A percentile compares a stretch with the other conserved stretches of the same genome.
Evolutionary conservation across 2,329 filamentous ascomycete species (phyloP).

Genomic region (Xylaria sp.): DNA sequence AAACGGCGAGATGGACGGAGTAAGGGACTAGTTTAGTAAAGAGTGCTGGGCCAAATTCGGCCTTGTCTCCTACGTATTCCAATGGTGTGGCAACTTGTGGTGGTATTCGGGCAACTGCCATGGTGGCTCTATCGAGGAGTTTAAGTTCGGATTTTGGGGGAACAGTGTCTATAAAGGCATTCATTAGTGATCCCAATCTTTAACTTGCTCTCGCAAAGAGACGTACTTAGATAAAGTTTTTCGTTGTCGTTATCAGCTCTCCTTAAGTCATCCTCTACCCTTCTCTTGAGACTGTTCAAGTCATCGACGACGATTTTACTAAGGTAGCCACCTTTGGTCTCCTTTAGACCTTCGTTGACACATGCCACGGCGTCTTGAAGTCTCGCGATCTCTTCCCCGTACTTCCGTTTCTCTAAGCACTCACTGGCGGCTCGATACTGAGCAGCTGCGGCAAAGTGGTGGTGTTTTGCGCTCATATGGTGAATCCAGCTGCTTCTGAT

Average conservation of each 20-base stretch:
- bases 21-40: constrained; percentile 95
- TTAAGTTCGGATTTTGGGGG: constrained; percentile 88
- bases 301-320: constrained; percentile 83
- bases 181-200: constrained; percentile 34
- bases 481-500: constrained; percentile 97
- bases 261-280: constrained; percentile 86
- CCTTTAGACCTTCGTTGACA: constrained; percentile 84
- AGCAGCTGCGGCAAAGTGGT: constrained; percentile 94
- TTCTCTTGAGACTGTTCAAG: constrained; percentile 79
- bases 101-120: constrained; percentile 82
- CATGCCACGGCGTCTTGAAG: constrained; percentile 82
- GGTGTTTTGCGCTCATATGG: constrained; percentile 94
- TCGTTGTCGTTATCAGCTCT: constrained; percentile 96
- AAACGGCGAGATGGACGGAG: constrained; percentile 91
- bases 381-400: constrained; percentile 92
- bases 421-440: constrained; percentile 92
- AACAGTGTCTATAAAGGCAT: constrained; percentile 64
- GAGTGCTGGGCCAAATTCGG: constrained; percentile 80
- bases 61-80: constrained; percentile 77
- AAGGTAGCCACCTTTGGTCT: constrained; percentile 73
- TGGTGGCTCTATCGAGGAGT: constrained; percentile 82
- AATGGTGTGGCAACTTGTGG: constrained; percentile 82
- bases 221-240: constrained; percentile 82
- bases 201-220: background rate
- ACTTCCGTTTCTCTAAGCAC: constrained; percentile 89